Evolutionary conservation across 164 flowering plant genomes (phyloP).

Genomic region (Warburgia ugandensis): DNA sequence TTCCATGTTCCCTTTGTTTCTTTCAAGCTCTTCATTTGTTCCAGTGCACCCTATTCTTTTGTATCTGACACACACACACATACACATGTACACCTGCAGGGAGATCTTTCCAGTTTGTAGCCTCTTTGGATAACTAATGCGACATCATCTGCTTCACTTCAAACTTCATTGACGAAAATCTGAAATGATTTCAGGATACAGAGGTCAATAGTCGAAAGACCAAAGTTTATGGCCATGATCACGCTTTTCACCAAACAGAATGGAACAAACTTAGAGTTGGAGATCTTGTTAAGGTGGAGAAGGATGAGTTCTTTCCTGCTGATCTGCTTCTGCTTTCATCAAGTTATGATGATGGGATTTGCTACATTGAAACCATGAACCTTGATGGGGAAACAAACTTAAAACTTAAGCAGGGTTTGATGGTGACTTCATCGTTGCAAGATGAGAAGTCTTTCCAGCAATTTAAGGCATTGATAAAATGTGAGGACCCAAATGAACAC

Average conservation of each 20-base stretch:
- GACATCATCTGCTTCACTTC: too few species aligned
- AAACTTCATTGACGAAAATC: neutral
- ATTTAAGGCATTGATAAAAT: slow-evolving; percentile 55
- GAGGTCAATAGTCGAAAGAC: slow-evolving; percentile 70
- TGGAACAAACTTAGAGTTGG: slow-evolving; percentile 77
- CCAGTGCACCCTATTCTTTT: too few species aligned
- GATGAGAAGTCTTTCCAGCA: slow-evolving; percentile 40
- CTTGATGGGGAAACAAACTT: slow-evolving; percentile 93
- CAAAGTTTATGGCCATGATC: slow-evolving; percentile 27
- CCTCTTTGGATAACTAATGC: too few species aligned
- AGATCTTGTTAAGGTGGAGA: slow-evolving; percentile 59
- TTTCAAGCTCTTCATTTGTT: too few species aligned
- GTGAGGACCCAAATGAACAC: slow-evolving; percentile 92
- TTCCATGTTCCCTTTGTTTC: too few species aligned
- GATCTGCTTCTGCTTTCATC: slow-evolving; percentile 78
- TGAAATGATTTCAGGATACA: slow-evolving; percentile 45
- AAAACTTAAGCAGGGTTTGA: slow-evolving; percentile 63
- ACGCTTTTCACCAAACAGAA: slow-evolving; percentile 32
- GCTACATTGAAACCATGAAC: slow-evolving; percentile 84
- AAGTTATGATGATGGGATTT: slow-evolving; percentile 69
- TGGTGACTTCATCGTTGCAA: slow-evolving; percentile 38
- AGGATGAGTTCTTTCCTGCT: slow-evolving; percentile 81
- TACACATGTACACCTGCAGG: too few species aligned
- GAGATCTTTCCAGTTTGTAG: too few species aligned
- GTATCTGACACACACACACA: too few species aligned